Evolutionary conservation across 139 green algal species (phyloP), one percentile per base, ranked within the genome.

Genomic region (Coccomyxa sp.): DNA sequence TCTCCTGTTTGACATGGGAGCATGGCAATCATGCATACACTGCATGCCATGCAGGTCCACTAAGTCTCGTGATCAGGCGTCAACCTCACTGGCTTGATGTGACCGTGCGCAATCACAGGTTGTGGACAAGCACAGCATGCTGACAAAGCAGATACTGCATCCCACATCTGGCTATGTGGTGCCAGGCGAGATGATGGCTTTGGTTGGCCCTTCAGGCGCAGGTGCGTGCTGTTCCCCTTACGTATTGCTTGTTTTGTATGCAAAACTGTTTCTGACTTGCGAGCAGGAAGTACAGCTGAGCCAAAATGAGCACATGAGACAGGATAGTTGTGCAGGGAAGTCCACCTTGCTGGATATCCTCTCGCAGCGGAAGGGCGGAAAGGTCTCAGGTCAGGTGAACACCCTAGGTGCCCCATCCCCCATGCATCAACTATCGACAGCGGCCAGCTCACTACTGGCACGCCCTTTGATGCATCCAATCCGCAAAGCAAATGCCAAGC

Each of bases 131-230:
- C 16, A 68, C n/a, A 70, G n/a, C n/a, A 27, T 41, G 31, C 14
- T 24, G 41, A 29, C 44, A n/a, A 78, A 71, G 55, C 12, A 22
- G 8, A 71, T 78, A 7, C 74, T 78, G 44, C 16, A 36, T 2
- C 44, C 44, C 29, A 34, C n/a, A 16, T 33, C 44, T 7, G 74
- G 74, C 44, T 18, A 29, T 18, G 74, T 78, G 31, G 38, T 55
- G 4, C 74, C 74, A 24, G 74, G 74, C 12, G 74, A 78, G 44
- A 39, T 78, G 74, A 50, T 29, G n/a, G 79, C 74, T 18, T 39
- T 84, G 22, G 73, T 84, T 6, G 79, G 79, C 39, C 79, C 79
- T n/a, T 78, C 64, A 29, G 79, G 79, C 44, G 79, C 79, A 69
- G 69, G 69, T 74, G 2, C 16, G 69, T 12, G 9, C 7, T 36